Base-by-base conservation (phyloP, 2,329 filamentous ascomycete species). In the Colletotrichum musicola region DNA sequence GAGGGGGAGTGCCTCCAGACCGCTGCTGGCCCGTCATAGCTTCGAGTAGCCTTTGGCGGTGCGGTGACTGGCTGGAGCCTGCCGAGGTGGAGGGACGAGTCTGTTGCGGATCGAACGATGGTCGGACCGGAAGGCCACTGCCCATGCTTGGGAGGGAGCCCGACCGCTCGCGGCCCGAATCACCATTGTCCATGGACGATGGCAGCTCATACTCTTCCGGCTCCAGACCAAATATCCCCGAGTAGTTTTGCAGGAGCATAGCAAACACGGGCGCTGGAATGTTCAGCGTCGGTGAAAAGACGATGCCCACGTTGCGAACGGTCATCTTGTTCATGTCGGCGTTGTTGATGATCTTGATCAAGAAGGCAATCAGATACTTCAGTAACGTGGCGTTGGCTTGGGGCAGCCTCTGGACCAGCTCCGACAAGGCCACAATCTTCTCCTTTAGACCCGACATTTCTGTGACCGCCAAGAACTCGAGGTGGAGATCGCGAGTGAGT, bases 311-410 rank as follows among this genome's bases (percentile, higher is more conserved):
- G 76, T 99, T 99, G 72, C 95, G 91, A 61, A 98, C 93, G 12
- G 93, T 98, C 96, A 99, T 99, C 85, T 98, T 98, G 84, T 99
- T 99, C 71, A 92, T 85, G 74, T 93, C 91, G 6, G 94, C 86
- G 74, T 98, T 94, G 79, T 96, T 94, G 76, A 98, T 94, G 74
- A 99, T 95, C 75, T 92, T 92, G 76, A 97, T 93, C 74, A 99
- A 82, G 81, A 97, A 98, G 4, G 92, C 89, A 55, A 95, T 93
- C 63, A 99, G 83, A 71, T 97, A 94, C 74, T 92, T 91, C 46
- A 99, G 85, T 50, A 99, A 84, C 3, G 93, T 90, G 54, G 91
- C 88, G 71, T 99, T 99, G 42, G 92, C 89, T 69, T 87, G 85
- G 0, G 96, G 96, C 35, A 99, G 86, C 72, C 88, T 88, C 77